These are phyloP conservation scores for Warburgia ugandensis DNA, from an alignment of 164 flowering plant genomes.

Conservation along the genomic window DNA sequence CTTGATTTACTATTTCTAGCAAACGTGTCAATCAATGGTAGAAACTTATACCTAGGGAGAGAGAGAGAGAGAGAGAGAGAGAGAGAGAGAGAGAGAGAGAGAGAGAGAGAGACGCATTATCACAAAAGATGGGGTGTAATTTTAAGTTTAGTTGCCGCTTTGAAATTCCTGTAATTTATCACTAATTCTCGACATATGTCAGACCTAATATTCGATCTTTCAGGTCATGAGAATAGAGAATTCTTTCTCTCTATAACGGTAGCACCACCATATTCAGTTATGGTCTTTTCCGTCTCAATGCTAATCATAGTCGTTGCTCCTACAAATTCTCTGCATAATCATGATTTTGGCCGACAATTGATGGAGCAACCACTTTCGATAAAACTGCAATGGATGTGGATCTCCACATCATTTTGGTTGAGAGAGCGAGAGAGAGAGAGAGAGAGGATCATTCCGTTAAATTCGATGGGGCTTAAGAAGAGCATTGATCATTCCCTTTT, in stretches of 20 bases:
- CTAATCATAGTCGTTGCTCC: slow-evolving; percentile 9
- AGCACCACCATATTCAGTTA: slow-evolving; percentile 14
- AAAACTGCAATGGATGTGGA: background rate
- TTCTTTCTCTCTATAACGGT: slow-evolving; percentile 8
- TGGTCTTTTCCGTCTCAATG: slow-evolving; percentile 8
- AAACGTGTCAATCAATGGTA: too few species aligned
- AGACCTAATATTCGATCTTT: background rate
- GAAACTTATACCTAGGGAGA: too few species aligned
- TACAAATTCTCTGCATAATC: slow-evolving; percentile 7
- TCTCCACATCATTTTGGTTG: slow-evolving; percentile 11
- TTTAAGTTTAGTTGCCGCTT: background rate
- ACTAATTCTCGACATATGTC: too few species aligned
- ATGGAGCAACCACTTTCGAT: slow-evolving; percentile 8
- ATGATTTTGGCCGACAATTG: slow-evolving; percentile 11
- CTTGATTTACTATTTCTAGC: too few species aligned
- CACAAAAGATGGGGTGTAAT: background rate
- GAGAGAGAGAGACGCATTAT: background rate
- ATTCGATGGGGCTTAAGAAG: background rate
- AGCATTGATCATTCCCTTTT: slow-evolving; percentile 1
- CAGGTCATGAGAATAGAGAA: background rate
- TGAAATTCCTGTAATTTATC: background rate
- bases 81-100: background rate
- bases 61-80: background rate
- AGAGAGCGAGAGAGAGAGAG: background rate
- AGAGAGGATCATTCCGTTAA: slow-evolving; percentile 3